phyloP scores from a whole-genome alignment of 2,329 filamentous ascomycete species.

The Pseudogymnoascus sp. region DNA sequence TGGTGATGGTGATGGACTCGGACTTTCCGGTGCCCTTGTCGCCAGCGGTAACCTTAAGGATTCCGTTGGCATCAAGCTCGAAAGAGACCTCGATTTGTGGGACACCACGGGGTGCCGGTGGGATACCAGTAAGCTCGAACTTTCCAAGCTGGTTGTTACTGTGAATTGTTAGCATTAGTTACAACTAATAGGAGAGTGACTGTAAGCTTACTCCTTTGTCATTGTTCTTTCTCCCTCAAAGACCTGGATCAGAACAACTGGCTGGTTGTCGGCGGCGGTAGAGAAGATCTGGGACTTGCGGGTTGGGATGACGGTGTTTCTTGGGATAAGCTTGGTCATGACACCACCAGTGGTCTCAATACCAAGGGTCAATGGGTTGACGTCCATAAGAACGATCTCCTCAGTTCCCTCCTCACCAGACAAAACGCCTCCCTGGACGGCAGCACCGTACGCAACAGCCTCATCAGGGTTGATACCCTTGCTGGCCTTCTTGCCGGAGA shows the following conservation, averaged over 20 bases:
- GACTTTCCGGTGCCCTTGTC: constrained; percentile 98
- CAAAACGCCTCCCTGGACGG: constrained; percentile 92
- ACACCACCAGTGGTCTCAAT: constrained; percentile 97
- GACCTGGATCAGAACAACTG: constrained; percentile 89
- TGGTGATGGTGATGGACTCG: constrained; percentile 97
- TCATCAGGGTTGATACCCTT: constrained; percentile 99
- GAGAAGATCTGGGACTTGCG: constrained; percentile 98
- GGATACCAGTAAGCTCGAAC: constrained; percentile 95
- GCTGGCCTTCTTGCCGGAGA: constrained; percentile 89
- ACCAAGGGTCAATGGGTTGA: constrained; percentile 92
- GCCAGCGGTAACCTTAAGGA: constrained; percentile 88
- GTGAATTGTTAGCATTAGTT: neutral
- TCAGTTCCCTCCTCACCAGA: constrained; percentile 75
- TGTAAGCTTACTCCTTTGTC: constrained; percentile 51
- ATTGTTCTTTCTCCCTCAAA: constrained; percentile 88
- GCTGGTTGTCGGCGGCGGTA: constrained; percentile 93
- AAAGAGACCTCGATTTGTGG: constrained; percentile 98
- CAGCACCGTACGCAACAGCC: constrained; percentile 95
- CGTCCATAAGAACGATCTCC: constrained; percentile 89
- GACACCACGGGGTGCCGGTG: constrained; percentile 88
- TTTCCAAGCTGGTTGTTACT: constrained; percentile 90
- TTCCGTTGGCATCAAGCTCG: constrained; percentile 96
- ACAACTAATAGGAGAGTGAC: too few relatives aligned
- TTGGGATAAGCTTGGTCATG: constrained; percentile 94
- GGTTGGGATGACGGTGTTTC: constrained; percentile 90